Evolutionary conservation across 352 stramenopile genomes (phyloP), one percentile per base, ranked within the genome.

Genomic region (Thraustochytrium striatum): DNA sequence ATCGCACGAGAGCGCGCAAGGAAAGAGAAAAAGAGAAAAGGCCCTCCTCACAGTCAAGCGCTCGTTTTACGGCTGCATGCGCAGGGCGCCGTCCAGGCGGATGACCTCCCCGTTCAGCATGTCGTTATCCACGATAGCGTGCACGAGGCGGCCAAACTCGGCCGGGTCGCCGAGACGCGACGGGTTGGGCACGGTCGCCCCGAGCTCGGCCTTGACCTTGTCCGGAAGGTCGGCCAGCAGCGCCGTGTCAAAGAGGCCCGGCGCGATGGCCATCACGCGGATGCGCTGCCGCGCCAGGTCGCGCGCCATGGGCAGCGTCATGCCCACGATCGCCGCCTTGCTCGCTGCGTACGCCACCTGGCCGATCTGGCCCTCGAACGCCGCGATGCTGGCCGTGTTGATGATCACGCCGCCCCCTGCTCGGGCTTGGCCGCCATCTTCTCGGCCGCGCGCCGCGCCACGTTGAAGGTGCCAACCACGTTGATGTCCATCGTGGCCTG

Each of bases 331-430:
- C 1, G 92, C 95, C 36, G 89, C 94, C 86, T 99, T 99, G 83
- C 90, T 97, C 11, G 95, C 91, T 55, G 94, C 89, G 85, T 99
- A 99, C 8, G 96, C 96, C 30, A 90, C 92, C 87, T 99, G 96
- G 1, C 95, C 96, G 59, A 96, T 91, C 86, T 98, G 93, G 43
- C 96, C 96, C 28, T 99, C 95, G 83, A 95, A 98, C 0, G 95
- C 96, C 57, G 96, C 96, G 62, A 99, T 96, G 82, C 90, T 97
- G 13, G 95, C 94, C 11, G 96, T 99, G 87, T 98, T 98, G 81
- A 99, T 96, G 78, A 99, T 98, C 59, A 98, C 90, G 21, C 96
- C 96, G 33, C 93, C 87, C 72, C 97, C 87, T 8, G 92, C 93
- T 9, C 47, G 3, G 21, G 16, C 30, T 75, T 75, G 1, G 33